Evolutionary conservation across 2,329 filamentous ascomycete species (phyloP).

Genomic region (Exophiala aquamarina): DNA sequence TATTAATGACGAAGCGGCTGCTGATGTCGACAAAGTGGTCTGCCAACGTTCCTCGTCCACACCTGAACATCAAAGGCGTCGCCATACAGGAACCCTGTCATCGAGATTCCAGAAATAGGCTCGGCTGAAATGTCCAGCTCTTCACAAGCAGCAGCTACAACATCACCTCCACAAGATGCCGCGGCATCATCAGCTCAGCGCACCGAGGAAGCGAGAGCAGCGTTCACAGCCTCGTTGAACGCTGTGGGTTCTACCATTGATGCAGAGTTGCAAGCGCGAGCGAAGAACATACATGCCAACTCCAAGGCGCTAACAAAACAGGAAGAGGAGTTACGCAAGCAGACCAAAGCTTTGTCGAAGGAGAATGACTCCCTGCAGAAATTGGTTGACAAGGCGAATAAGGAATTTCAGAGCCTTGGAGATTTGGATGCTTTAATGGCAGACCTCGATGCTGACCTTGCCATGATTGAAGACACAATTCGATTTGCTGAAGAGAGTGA

Average conservation of each 20-base stretch:
- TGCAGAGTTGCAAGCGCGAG: conserved; percentile 53
- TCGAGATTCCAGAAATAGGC: no score
- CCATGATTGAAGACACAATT: conserved; percentile 44
- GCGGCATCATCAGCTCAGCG: conserved; percentile 31
- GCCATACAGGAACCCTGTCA: no score
- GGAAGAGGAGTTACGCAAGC: conserved; percentile 52
- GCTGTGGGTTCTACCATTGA: conserved; percentile 51
- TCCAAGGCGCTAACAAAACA: conserved; percentile 54
- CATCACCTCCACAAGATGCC: conserved; percentile 7
- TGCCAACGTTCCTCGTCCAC: no score
- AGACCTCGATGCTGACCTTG: conserved; percentile 22
- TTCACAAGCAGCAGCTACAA: conserved; percentile 9
- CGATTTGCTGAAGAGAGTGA: conserved; percentile 35
- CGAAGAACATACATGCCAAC: conserved; percentile 58
- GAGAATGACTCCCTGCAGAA: conserved; percentile 57
- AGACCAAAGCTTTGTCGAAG: conserved; percentile 51
- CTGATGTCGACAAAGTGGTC: no score
- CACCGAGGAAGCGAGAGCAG: conserved; percentile 43
- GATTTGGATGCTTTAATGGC: conserved; percentile 20
- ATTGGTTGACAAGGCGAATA: conserved; percentile 53
- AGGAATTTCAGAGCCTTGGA: conserved; percentile 33
- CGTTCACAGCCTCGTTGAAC: conserved; percentile 45
- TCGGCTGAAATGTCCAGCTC: conserved; percentile 10
- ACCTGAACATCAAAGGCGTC: no score
- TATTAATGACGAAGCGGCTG: no score